Evolutionary conservation across 257 asterid species (phyloP), one percentile per base, ranked within the genome.

Genomic region (Henckelia pumila): DNA sequence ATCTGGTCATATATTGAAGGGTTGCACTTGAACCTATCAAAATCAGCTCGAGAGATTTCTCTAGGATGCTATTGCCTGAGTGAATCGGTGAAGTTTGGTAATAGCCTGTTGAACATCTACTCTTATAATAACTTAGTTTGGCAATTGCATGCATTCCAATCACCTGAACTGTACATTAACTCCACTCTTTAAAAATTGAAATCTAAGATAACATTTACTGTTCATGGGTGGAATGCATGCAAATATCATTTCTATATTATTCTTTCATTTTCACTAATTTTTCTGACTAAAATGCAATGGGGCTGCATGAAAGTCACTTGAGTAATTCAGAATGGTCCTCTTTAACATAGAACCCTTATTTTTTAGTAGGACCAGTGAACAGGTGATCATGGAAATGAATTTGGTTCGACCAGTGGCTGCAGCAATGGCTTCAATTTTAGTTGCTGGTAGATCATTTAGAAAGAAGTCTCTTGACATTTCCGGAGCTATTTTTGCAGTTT

Each of bases 401-500:
- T 25, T 79, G 67, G 64, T 82, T 73, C 95, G 85, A 60, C 83
- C 83, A 19, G 49, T 76, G 28, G 64, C 81, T 49, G 97, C 97
- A 24, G 80, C 77, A 35, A 13, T 79, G 62, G 10, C 85, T 21
- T 81, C 97, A 63, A 83, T 84, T 57, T 79, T 77, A 59, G 85
- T 93, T 21, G 77, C 95, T 14, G 10, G 63, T 55, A 79, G 95
- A 75, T 79, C 97, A 9, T 85, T 85, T 61, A 75, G 72, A 69
- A 91, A 73, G 78, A 93, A 86, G 74, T 89, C 97, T 58, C 96
- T 93, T 22, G 82, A 85, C 78, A 72, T 88, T 63, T 88, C 97
- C 7, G 97, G 98, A 56, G 95, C 98, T 61, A 61, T 93, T 63
- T 22, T 83, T 52, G 98, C 96, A 13, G 85, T 93, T 67, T 35